Percentiles rank a stretch among this genome's conserved stretches.
These are phyloP conservation scores for Wickerhamiella domercqiae DNA, from an alignment of 805 yeast genomes.

Conservation along the genomic window DNA sequence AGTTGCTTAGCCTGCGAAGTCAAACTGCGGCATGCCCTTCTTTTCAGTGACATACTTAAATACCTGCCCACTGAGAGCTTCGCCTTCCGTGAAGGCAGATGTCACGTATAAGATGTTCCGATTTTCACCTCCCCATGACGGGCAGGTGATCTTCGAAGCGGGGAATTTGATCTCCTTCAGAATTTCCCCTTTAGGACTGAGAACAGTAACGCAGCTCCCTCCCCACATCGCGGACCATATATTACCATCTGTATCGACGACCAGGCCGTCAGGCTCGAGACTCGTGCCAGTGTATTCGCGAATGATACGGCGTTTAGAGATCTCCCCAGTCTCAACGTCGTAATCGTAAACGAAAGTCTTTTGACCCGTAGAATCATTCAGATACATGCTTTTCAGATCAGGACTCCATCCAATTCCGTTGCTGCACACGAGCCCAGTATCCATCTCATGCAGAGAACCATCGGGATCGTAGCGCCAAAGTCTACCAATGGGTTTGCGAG, in stretches of 20 bases:
- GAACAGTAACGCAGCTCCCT: slow-evolving; percentile 17
- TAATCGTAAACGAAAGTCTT: slow-evolving; percentile 35
- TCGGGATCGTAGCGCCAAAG: slow-evolving; percentile 26
- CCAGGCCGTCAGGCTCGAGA: slow-evolving; percentile 19
- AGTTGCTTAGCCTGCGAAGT: slow-evolving; percentile 19
- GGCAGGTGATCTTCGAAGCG: slow-evolving; percentile 20
- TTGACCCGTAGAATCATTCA: slow-evolving; percentile 38
- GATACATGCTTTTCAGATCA: slow-evolving; percentile 29
- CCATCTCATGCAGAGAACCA: slow-evolving; percentile 20
- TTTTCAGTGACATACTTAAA: slow-evolving; percentile 19
- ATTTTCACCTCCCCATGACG: slow-evolving; percentile 26
- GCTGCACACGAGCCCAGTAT: slow-evolving; percentile 23
- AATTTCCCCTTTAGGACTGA: slow-evolving; percentile 20
- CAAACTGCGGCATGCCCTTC: slow-evolving; percentile 20
- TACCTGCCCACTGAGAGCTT: slow-evolving; percentile 22
- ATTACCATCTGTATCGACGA: slow-evolving; percentile 18
- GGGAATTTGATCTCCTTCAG: slow-evolving; percentile 17
- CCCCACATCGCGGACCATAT: slow-evolving; percentile 19
- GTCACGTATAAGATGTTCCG: slow-evolving; percentile 20
- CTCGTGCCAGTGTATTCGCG: slow-evolving; percentile 15
- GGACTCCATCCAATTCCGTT: slow-evolving; percentile 54
- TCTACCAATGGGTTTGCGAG: slow-evolving; percentile 21
- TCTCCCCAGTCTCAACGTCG: slow-evolving; percentile 23
- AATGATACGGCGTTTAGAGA: slow-evolving; percentile 23
- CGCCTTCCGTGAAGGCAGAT: slow-evolving; percentile 13